Percentiles rank a stretch among this genome's conserved stretches.
Conservation (phyloP, 306 rosid species). For the Fagus crenata region DNA sequence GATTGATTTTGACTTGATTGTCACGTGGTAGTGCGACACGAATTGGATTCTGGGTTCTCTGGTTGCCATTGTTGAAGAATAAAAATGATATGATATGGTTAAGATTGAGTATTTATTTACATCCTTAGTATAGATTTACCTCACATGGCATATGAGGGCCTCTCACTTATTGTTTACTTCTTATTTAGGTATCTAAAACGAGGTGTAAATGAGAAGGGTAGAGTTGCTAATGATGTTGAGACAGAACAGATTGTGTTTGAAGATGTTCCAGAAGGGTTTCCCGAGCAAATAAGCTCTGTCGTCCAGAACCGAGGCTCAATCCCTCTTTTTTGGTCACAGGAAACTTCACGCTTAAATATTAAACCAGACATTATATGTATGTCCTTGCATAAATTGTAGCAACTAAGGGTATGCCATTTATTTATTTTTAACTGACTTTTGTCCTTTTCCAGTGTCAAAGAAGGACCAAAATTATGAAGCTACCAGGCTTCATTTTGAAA, state of each 20-base stretch:
- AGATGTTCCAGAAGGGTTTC: slow-evolving; percentile 60
- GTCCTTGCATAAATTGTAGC: slow-evolving; percentile 23
- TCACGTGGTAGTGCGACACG: too few species aligned
- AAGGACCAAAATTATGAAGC: slow-evolving; percentile 73
- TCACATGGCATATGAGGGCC: slow-evolving; percentile 18
- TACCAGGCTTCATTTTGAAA: slow-evolving; percentile 93
- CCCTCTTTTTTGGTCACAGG: slow-evolving; percentile 98
- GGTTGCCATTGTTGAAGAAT: neutral
- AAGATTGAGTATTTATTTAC: neutral
- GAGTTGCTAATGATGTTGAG: slow-evolving; percentile 99
- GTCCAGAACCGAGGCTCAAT: slow-evolving; percentile 95
- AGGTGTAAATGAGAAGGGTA: slow-evolving; percentile 92
- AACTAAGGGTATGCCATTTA: slow-evolving; percentile 8
- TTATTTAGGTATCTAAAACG: slow-evolving; percentile 77
- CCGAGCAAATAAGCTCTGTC: slow-evolving; percentile 80
- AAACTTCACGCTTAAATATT: slow-evolving; percentile 75
- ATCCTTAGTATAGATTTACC: neutral
- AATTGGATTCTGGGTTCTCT: neutral
- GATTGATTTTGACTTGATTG: too few species aligned
- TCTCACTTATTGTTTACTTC: slow-evolving; percentile 25
- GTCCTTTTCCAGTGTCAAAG: slow-evolving; percentile 54
- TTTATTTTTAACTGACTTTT: slow-evolving; percentile 7
- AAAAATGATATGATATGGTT: neutral
- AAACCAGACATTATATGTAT: slow-evolving; percentile 89
- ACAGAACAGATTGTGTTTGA: slow-evolving; percentile 84